These are phyloP conservation scores for Fragaria ananassa DNA, from an alignment of 306 rosid species.

Conservation along the genomic window DNA sequence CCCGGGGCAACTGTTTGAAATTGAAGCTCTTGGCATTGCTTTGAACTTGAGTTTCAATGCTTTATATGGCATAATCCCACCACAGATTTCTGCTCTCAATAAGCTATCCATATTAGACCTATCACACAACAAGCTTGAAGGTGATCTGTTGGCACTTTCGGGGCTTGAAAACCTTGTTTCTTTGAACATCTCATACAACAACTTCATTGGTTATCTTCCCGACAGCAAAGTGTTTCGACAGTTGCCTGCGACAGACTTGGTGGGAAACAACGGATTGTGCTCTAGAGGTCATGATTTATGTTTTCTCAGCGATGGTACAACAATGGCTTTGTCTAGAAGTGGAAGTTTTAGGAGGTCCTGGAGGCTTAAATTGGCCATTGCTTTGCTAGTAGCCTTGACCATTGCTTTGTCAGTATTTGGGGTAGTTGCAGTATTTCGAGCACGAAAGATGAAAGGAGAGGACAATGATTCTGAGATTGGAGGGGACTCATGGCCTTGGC, in stretches of 20 bases:
- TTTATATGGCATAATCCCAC: slow-evolving; percentile 59
- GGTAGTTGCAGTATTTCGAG: slow-evolving; percentile 40
- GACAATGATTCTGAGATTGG: slow-evolving; percentile 72
- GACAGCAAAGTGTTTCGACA: slow-evolving; percentile 71
- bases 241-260: slow-evolving; percentile 51
- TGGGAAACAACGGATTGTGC: slow-evolving; percentile 71
- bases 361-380: slow-evolving; percentile 54
- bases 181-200: slow-evolving; percentile 75
- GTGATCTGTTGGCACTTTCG: slow-evolving; percentile 56
- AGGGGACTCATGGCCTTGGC: slow-evolving; percentile 70
- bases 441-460: slow-evolving; percentile 44
- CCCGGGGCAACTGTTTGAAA: slow-evolving; percentile 54
- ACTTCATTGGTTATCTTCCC: slow-evolving; percentile 69
- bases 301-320: slow-evolving; percentile 44
- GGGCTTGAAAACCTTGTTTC: slow-evolving; percentile 75
- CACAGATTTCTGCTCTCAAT: slow-evolving; percentile 56
- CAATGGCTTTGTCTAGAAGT: slow-evolving; percentile 21
- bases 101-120: slow-evolving; percentile 73
- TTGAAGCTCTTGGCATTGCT: slow-evolving; percentile 74
- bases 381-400: slow-evolving; percentile 50
- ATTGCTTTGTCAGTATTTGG: slow-evolving; percentile 62
- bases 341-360: slow-evolving; percentile 36
- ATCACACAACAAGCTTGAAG: slow-evolving; percentile 68
- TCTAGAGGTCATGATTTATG: slow-evolving; percentile 55
- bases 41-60: slow-evolving; percentile 69